Evolutionary conservation across 441 rosid genomes (phyloP).

Genomic region (Manihot esculenta): DNA sequence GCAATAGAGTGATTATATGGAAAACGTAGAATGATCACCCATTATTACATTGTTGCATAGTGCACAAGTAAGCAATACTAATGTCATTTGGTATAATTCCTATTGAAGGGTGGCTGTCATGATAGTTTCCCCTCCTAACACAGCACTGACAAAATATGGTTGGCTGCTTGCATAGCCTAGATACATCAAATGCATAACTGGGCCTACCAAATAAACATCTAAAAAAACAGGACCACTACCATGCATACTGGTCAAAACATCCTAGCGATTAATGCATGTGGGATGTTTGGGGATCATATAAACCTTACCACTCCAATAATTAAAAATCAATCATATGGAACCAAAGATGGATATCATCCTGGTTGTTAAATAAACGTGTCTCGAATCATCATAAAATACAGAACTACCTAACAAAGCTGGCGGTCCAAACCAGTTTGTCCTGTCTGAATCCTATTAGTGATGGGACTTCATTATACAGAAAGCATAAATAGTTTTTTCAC

Average conservation of each 20-base stretch:
- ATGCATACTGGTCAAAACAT: slow-evolving; percentile 1
- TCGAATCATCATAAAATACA: background rate
- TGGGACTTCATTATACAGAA: slow-evolving; percentile 10
- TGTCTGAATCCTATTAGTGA: background rate
- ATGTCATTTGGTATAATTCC: background rate
- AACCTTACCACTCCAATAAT: slow-evolving; percentile 3
- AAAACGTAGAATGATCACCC: background rate
- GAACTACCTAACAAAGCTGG: background rate
- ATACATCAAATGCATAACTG: background rate
- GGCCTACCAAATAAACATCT: background rate
- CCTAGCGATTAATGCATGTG: slow-evolving; percentile 6
- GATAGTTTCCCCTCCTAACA: background rate
- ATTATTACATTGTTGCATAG: background rate
- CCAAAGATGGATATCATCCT: background rate
- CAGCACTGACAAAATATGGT: background rate
- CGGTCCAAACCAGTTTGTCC: background rate
- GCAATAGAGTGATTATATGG: background rate
- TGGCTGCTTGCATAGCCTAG: slow-evolving; percentile 1
- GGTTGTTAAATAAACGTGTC: background rate
- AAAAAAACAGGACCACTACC: background rate
- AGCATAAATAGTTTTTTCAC: background rate
- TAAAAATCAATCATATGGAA: background rate
- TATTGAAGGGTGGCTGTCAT: background rate
- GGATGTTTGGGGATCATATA: slow-evolving; percentile 15
- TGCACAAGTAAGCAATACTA: background rate